phyloP scores from a whole-genome alignment of 768 basidiomycete species.

The Naganishia randhawae region DNA sequence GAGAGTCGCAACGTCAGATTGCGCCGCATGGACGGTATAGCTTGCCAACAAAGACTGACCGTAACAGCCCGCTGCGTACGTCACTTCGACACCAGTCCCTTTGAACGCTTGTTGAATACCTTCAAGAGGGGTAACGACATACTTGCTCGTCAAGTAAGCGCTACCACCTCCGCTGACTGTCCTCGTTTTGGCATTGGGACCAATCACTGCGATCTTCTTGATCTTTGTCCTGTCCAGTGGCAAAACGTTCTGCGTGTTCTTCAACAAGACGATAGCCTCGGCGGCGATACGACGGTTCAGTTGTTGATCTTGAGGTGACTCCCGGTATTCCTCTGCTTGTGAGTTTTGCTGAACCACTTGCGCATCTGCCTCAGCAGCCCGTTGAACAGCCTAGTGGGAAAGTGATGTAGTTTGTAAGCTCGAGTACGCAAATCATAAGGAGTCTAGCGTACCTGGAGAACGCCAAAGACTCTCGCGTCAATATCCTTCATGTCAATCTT shows the following conservation, averaged over 20 bases:
- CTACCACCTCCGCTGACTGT: conserved; percentile 70
- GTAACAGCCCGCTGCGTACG: conserved; percentile 62
- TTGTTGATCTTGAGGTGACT: conserved; percentile 23
- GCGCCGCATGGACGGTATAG: too few relatives aligned
- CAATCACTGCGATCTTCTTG: conserved; percentile 63
- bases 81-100: conserved; percentile 53
- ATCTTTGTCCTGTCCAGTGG: conserved; percentile 53
- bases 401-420: neutral
- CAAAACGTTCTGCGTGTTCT: conserved; percentile 58
- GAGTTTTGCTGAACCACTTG: conserved; percentile 7
- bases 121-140: conserved; percentile 61
- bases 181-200: conserved; percentile 63
- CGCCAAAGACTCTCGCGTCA: conserved; percentile 59
- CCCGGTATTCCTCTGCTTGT: neutral
- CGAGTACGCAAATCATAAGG: neutral
- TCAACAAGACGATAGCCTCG: conserved; percentile 63
- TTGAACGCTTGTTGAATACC: conserved; percentile 57
- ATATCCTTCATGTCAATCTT: conserved; percentile 66
- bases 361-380: neutral
- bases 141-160: conserved; percentile 64
- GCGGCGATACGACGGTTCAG: conserved; percentile 61
- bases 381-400: conserved; percentile 4
- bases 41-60: conserved; percentile 52
- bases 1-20: too few relatives aligned
- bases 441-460: conserved; percentile 1